These are phyloP conservation scores for Aristolochia fimbriata DNA, from an alignment of 164 flowering plant genomes.

Conservation along the genomic window DNA sequence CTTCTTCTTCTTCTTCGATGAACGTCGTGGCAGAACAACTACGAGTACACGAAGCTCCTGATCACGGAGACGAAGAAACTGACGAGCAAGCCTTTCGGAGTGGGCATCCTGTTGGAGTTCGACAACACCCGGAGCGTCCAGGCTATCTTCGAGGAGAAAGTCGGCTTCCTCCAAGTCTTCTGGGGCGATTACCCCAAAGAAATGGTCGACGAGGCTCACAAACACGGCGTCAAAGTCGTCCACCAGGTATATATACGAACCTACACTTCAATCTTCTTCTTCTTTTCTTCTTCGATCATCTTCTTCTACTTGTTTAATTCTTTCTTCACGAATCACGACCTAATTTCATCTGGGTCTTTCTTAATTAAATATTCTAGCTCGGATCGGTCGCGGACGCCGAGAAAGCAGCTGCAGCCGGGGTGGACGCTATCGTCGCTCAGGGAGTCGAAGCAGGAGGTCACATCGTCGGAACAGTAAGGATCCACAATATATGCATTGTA, in stretches of 20 bases:
- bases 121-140: conserved; percentile 10
- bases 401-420: conserved; percentile 21
- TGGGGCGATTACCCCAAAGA: conserved; percentile 27
- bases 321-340: no score
- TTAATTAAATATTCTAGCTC: conserved; percentile 12
- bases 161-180: conserved; percentile 18
- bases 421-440: conserved; percentile 23
- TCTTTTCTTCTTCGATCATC: no score
- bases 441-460: conserved; percentile 28
- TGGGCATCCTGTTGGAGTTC: conserved; percentile 18
- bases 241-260: conserved; percentile 12
- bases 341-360: no score
- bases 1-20: no score
- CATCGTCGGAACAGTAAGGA: conserved; percentile 16
- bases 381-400: conserved; percentile 22
- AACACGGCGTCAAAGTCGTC: conserved; percentile 22
- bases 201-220: conserved; percentile 30
- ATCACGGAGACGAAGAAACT: conserved; percentile 19
- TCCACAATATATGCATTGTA: no score
- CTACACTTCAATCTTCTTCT: not conserved
- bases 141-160: conserved; percentile 24
- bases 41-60: conserved; percentile 16
- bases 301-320: no score
- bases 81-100: conserved; percentile 18
- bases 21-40: conserved; percentile 9